Base-by-base conservation (phyloP, 2,329 filamentous ascomycete genomes). In the Lasiodiplodia hormozganensis region DNA sequence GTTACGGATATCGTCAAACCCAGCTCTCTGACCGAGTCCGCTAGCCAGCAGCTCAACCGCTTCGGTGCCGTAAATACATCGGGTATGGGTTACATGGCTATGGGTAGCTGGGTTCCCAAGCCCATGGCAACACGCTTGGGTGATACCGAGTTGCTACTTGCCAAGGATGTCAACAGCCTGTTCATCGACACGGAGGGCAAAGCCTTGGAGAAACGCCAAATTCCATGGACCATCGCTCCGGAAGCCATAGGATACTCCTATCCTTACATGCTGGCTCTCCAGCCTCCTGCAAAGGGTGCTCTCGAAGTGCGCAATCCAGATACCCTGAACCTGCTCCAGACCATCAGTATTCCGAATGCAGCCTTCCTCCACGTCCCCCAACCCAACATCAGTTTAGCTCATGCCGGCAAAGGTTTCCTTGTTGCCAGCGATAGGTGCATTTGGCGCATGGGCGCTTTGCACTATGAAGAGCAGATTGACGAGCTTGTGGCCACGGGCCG, bases 221-320 rank as follows among this genome's bases (percentile, higher is more conserved):
- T 99, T n/a, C 94, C 94, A 1, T 99, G 96, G 96, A 88, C 90
- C 52, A 85, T 88, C 40, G 93, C 95, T 1, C 96, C 96, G 1
- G 94, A 97, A 74, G 91, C 91, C 68, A 90, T 99, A 69, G 96
- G 95, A 25, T 99, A 97, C 79, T 97, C 94, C 25, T 99, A 99
- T 77, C 96, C 96, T 0, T 99, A 97, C 77, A 90, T 99, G 67
- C 84, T 99, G 60, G 92, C 94, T 11, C 83, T 99, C 16, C 94
- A 97, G 76, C 85, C 93, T 8, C 89, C 93, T 0, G 86, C 92
- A 1, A 97, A 96, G 79, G 94, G 95, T 2, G 89, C 88, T 0
- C 83, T 99, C 12, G 96, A 99, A 80, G 91, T 99, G 47, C 88
- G 96, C 51, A 99, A 97, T 75, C 95, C 96, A 0, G 91, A 96